Percentiles rank a stretch among this genome's conserved stretches.
phyloP scores from a whole-genome alignment of 2,329 filamentous ascomycete species.

The Nemania sp. region DNA sequence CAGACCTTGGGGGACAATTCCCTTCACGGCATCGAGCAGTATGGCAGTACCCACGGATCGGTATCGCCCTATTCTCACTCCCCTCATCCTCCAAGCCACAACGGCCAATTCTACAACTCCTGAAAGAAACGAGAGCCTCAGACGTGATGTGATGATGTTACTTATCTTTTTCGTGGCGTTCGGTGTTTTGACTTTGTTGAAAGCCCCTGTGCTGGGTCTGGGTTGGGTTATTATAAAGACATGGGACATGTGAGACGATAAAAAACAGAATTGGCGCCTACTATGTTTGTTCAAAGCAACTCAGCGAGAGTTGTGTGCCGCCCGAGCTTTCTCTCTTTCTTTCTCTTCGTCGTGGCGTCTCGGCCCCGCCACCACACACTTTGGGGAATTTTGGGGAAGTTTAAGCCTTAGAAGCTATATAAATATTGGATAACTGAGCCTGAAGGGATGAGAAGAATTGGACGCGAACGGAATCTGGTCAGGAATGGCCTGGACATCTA shows the following conservation, averaged over 20 bases:
- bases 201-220: neutral
- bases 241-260: neutral
- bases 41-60: slow-evolving; percentile 46
- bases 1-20: slow-evolving; percentile 40
- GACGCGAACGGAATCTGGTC: neutral
- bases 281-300: neutral
- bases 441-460: neutral
- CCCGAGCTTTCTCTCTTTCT: neutral
- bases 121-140: slow-evolving; percentile 18
- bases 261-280: slow-evolving; percentile 8
- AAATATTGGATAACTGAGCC: slow-evolving; percentile 5
- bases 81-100: slow-evolving; percentile 45
- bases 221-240: slow-evolving; percentile 3
- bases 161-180: slow-evolving; percentile 15
- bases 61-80: slow-evolving; percentile 50
- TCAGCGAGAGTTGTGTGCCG: neutral
- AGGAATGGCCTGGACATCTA: no score
- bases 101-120: slow-evolving; percentile 42
- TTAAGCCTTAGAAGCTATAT: slow-evolving; percentile 1
- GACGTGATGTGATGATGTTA: neutral
- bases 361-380: neutral
- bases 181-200: neutral
- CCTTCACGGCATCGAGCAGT: slow-evolving; percentile 43
- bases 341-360: neutral
- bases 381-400: neutral